Evolutionary conservation across 768 basidiomycete genomes (phyloP).

Genomic region (Russula lepida): DNA sequence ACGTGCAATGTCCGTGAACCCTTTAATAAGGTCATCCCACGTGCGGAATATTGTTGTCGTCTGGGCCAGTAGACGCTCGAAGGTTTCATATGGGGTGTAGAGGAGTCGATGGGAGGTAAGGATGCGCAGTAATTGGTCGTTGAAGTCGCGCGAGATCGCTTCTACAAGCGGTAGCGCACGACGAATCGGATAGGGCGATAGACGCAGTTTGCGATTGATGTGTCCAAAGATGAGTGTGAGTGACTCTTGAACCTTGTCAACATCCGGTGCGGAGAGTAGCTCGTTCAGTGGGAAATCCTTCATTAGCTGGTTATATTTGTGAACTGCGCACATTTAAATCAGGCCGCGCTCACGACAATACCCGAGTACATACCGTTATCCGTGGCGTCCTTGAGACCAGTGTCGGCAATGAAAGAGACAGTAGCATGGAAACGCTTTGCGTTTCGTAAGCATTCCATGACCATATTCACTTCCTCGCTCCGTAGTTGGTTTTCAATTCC

Average conservation of each 20-base stretch:
- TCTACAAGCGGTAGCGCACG: conserved; percentile 95
- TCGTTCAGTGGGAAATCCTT: conserved; percentile 98
- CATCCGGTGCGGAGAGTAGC: conserved; percentile 90
- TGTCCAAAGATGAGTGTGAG: conserved; percentile 83
- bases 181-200: conserved; percentile 94
- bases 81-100: conserved; percentile 90
- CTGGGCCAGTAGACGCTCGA: conserved; percentile 74
- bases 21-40: conserved; percentile 60
- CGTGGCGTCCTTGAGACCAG: conserved; percentile 89
- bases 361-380: conserved; percentile 55
- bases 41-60: conserved; percentile 56
- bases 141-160: conserved; percentile 96
- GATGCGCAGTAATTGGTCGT: conserved; percentile 87
- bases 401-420: conserved; percentile 96
- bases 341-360: background rate
- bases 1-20: conserved; percentile 63
- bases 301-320: conserved; percentile 98
- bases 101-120: conserved; percentile 86
- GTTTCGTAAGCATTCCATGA: conserved; percentile 88
- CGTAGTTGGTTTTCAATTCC: conserved; percentile 86
- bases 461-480: conserved; percentile 87
- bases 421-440: conserved; percentile 97
- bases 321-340: conserved; percentile 42
- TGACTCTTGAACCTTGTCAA: conserved; percentile 90
- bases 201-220: conserved; percentile 89